Base-by-base conservation (phyloP, 768 basidiomycete genomes). In the Peribolospora kevripleyi region DNA sequence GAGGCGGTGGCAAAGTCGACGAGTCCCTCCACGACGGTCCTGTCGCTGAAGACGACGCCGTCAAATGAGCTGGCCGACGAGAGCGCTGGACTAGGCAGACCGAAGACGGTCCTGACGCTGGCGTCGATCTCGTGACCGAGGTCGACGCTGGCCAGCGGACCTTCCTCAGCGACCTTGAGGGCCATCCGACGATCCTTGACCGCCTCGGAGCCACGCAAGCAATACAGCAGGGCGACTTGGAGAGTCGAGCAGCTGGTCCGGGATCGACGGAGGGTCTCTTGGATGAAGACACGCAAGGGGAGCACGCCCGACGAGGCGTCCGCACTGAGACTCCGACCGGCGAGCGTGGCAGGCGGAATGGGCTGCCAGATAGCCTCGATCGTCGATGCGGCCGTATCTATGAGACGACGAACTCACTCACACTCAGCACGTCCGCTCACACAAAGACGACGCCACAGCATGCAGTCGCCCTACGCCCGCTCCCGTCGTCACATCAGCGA, bases 191-290 rank as follows among this genome's bases (percentile, higher is more conserved):
- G 56, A 11, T 38, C 51, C n/a, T 48, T 63, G 40, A 73, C 73
- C 14, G 65, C 61, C 57, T 71, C 72, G n/a, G 85, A 74, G 4
- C 81, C 84, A 66, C 86, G 84, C 9, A 90, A 70, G 60, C 63
- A 64, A 64, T 88, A 90, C 65, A 86, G 85, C 0, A 86, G 69
- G 0, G 87, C 86, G 0, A 84, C 82, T 65, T 90, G 85, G 6
- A 91, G 73, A 3, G 86, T 82, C 48, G 74, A 76, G 47, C 80
- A 82, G 4, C 83, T 82, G 0, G 85, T 88, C 50, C 83, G 76
- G 9, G 84, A 87, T 43, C 87, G 80, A 52, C 83, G 75, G 10
- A 91, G 73, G 6, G 88, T 82, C 68, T 91, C 85, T 64, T 84
- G 81, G 39, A 91, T 83, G 62, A 91, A 91, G 4, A 74, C 72